Base-by-base conservation (phyloP, 2,329 filamentous ascomycete species). In the Zelopaecilomyces penicillatus region DNA sequence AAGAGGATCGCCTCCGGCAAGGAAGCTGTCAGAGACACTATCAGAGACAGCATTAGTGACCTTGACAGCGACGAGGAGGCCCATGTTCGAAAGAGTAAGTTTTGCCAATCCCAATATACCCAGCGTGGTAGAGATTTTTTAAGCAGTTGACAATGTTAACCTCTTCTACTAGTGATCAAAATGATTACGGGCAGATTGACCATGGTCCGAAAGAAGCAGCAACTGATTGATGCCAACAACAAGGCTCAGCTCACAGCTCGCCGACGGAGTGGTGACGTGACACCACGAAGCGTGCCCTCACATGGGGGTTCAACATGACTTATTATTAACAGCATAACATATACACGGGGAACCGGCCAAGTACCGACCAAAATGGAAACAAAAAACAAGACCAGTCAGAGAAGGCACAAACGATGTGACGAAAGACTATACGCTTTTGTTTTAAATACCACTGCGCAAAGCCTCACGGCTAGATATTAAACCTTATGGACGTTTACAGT, bases 41-140 rank as follows among this genome's bases (percentile, higher is more conserved):
- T 45, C 34, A 60, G 49, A 42, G 60, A 60, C 34, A 42, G 43
- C 28, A 58, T 62, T 56, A 74, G 64, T 51, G 74, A 72, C 56
- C 75, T 66, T 52, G 82, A 86, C 62, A 70, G 70, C 46, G 85
- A 88, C 52, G 85, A 90, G 62, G 78, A 85, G 57, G 76, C 83
- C 56, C 78, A 82, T 43, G 81, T 90, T 43, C 70, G 83, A 54
- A 87, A 83, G 63, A 79, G 85, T 89, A 72, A 69, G 78, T 62
- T 28, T 9, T 39, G 19, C 19, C 12, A 8, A 6, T 7, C 9
- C 8, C 10, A 12, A 12, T 29, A 10, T 4, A 12, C 39, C 6
- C 27, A n/a, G 12, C 19, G 3, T 19, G 19, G 19, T 19, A 19
- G 19, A 19, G 19, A 19, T 19, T 19, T 19, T 19, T 19, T 19